phyloP scores from a whole-genome alignment of 768 basidiomycete genomes.

The Serendipita sp. region DNA sequence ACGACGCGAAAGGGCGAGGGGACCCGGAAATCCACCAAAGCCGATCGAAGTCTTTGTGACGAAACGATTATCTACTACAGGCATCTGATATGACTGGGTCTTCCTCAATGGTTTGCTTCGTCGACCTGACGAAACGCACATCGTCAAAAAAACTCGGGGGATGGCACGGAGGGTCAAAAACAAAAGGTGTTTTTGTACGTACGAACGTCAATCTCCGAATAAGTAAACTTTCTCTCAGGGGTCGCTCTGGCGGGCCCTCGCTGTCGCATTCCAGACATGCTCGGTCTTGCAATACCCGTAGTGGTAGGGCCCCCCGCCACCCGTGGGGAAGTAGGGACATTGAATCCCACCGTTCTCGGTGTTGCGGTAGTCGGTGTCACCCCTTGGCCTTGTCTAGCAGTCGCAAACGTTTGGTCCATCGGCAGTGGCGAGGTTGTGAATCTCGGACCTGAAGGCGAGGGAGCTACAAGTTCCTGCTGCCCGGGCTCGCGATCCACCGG shows the following conservation, averaged over 20 bases:
- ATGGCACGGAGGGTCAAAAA: too few relatives aligned
- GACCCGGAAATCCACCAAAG: constrained; percentile 2
- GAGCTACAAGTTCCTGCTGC: too few relatives aligned
- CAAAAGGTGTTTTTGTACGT: too few relatives aligned
- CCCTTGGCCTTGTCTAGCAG: too few relatives aligned
- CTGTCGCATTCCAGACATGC: neutral
- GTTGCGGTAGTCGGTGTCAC: neutral
- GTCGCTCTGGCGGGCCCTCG: neutral
- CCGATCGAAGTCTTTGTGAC: neutral
- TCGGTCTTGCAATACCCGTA: neutral
- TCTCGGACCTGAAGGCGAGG: too few relatives aligned
- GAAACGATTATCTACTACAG: neutral
- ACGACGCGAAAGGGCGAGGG: neutral
- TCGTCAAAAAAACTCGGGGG: too few relatives aligned
- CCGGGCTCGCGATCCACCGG: too few relatives aligned
- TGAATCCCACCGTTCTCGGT: neutral
- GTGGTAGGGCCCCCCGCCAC: neutral
- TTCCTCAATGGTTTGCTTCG: neutral
- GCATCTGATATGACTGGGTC: neutral
- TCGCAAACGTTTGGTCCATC: too few relatives aligned
- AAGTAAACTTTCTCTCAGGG: neutral
- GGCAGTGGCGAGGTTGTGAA: too few relatives aligned
- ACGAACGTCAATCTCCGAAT: constrained; percentile 1
- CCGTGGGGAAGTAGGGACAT: neutral
- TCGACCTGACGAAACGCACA: neutral